Base-by-base conservation (phyloP, 352 stramenopile genomes). In the Pythium chondricola region DNA sequence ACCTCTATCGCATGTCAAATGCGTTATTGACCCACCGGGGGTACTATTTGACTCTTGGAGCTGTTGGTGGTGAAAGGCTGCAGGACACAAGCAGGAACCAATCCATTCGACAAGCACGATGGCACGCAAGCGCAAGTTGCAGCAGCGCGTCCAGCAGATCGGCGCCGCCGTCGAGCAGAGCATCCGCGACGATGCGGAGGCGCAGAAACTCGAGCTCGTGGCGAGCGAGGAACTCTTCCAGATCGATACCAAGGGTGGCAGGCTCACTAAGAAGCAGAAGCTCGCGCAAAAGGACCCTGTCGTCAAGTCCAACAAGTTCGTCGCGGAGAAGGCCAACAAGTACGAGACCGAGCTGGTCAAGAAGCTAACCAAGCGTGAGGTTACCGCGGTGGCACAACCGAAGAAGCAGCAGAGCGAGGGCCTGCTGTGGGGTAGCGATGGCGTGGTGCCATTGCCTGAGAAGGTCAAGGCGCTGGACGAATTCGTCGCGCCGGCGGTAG, bases 161-260 rank as follows among this genome's bases (percentile, higher is more conserved):
- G 83, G 83, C 42, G 69, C 58, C 35, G 59, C 85, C 52, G 69
- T 93, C 46, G 83, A 93, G 56, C 73, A 69, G 41, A 88, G 68
- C 47, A 90, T 93, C 44, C 74, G 67, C n/a, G 67, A 88, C 49
- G 71, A 88, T 39, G 78, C 65, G 4, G 75, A 93, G 53, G 70
- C 83, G 30, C 76, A 86, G 41, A 88, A 90, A 67, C 69, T 91
- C n/a, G 61, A 92, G 63, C 62, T 81, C 30, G 74, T 82, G 11
- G 56, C 67, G 33, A 74, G 71, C 30, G 62, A 79, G n/a, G 62
- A 89, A 61, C 70, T 93, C 18, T 93, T 90, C 65, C 73, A 87
- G 52, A 66, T 92, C 41, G 83, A 93, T 68, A 86, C 62, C 52
- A 69, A 71, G 33, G 83, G 83, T 38, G 79, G 71, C 31, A 58